phyloP scores from a whole-genome alignment of 2,329 filamentous ascomycete species.

The Ceratocystis papillata region DNA sequence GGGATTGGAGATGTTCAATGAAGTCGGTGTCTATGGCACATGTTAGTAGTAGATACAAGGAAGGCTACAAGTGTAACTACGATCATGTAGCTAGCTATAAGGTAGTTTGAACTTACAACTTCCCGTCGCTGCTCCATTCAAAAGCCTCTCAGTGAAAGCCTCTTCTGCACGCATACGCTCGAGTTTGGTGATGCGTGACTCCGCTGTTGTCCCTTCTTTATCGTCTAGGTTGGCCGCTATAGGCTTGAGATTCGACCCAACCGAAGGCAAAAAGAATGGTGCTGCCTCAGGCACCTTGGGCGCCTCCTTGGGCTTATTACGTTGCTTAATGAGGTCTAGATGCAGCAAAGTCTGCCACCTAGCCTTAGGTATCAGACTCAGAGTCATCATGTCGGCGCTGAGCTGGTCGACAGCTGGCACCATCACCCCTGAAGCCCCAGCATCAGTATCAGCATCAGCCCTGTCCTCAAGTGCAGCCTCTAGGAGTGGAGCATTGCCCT shows the following conservation, averaged over 20 bases:
- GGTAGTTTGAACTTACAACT: constrained; percentile 45
- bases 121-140: constrained; percentile 41
- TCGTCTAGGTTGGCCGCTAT: constrained; percentile 29
- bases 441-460: constrained; percentile 41
- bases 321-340: constrained; percentile 80
- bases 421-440: constrained; percentile 43
- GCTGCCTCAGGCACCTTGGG: constrained; percentile 89
- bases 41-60: constrained; percentile 22
- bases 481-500: constrained; percentile 64
- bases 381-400: constrained; percentile 68
- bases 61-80: too few relatives aligned
- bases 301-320: constrained; percentile 87
- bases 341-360: constrained; percentile 92
- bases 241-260: constrained; percentile 31
- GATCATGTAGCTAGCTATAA: not conserved
- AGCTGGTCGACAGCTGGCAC: constrained; percentile 60
- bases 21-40: constrained; percentile 48
- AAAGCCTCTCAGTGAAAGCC: constrained; percentile 47
- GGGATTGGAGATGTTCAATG: constrained; percentile 64
- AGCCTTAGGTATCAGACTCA: constrained; percentile 80
- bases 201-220: constrained; percentile 33
- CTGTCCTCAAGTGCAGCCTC: constrained; percentile 40
- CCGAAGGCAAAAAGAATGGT: constrained; percentile 81
- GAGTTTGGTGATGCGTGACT: constrained; percentile 59
- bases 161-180: constrained; percentile 49